phyloP scores from a whole-genome alignment of 495 filamentous ascomycete genomes.

The Aspergillus affinis region DNA sequence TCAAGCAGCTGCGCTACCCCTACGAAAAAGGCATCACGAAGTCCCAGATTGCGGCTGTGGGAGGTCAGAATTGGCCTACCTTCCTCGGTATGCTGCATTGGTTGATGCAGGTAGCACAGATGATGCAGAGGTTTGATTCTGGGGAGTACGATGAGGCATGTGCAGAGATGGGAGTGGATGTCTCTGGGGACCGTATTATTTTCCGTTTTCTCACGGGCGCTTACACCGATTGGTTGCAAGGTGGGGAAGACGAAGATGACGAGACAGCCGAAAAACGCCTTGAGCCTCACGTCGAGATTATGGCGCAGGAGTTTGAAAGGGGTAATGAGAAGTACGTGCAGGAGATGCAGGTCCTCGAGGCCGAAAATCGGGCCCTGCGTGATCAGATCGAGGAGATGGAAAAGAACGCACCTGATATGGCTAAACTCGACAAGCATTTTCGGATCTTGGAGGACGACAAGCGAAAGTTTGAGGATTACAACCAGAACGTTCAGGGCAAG shows the following conservation, averaged over 20 bases:
- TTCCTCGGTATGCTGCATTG: constrained; percentile 94
- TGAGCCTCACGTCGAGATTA: constrained; percentile 78
- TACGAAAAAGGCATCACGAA: constrained; percentile 93
- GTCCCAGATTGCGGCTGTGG: constrained; percentile 89
- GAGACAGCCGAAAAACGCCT: constrained; percentile 74
- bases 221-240: constrained; percentile 88
- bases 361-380: constrained; percentile 71
- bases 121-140: constrained; percentile 74
- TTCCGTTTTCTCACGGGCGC: constrained; percentile 85
- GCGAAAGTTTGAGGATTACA: constrained; percentile 90
- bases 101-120: constrained; percentile 95
- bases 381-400: constrained; percentile 87
- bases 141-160: constrained; percentile 88
- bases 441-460: constrained; percentile 87
- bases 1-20: constrained; percentile 92
- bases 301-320: constrained; percentile 85
- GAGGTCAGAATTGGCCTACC: constrained; percentile 91
- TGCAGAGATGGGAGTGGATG: constrained; percentile 80
- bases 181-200: constrained; percentile 84
- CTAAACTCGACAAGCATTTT: constrained; percentile 78
- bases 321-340: constrained; percentile 77
- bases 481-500: constrained; percentile 72
- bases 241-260: constrained; percentile 75
- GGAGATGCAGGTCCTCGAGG: constrained; percentile 79
- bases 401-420: constrained; percentile 77